Percentiles rank a stretch among this genome's conserved stretches.
Conservation (phyloP, 768 basidiomycete species). For the Leccinellum luteum region DNA sequence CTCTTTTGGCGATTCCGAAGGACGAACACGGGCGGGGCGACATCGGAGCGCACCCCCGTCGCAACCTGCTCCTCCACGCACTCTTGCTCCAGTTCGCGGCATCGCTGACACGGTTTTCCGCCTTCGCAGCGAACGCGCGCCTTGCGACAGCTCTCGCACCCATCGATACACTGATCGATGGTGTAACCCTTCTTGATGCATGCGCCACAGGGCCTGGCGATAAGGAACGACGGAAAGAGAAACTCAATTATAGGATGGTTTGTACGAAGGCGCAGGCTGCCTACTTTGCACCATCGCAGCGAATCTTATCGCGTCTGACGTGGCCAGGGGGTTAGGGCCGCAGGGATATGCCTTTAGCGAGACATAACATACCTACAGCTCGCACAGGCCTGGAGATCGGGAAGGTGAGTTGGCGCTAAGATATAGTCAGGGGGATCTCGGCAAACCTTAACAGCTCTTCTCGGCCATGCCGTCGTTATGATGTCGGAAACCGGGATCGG, state of each 20-base stretch:
- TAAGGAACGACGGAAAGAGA: background rate
- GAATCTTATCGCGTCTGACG: conserved; percentile 59
- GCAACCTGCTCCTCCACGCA: conserved; percentile 45
- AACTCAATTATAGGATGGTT: conserved; percentile 2
- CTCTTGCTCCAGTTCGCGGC: conserved; percentile 35
- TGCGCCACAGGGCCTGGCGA: conserved; percentile 52
- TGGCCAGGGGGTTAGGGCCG: background rate
- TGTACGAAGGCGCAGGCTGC: conserved; percentile 8
- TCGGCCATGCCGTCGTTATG: conserved; percentile 45
- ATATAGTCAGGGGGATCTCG: conserved; percentile 7
- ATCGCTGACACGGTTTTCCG: conserved; percentile 36
- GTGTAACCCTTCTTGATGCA: conserved; percentile 55
- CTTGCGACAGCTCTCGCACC: conserved; percentile 58
- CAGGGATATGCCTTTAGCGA: background rate
- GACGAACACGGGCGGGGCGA: conserved; percentile 20
- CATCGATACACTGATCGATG: conserved; percentile 55
- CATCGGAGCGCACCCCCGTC: conserved; percentile 23
- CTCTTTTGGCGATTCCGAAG: conserved; percentile 32
- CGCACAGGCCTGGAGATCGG: conserved; percentile 48
- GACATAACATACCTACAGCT: conserved; percentile 45
- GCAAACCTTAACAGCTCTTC: conserved; percentile 51
- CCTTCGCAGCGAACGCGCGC: conserved; percentile 45
- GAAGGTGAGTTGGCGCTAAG: conserved; percentile 11
- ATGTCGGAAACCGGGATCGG: conserved; percentile 52
- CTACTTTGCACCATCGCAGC: conserved; percentile 55